Conservation (phyloP, 1,139 yeast genomes). For the Sugiyamaella grinbergsii region DNA sequence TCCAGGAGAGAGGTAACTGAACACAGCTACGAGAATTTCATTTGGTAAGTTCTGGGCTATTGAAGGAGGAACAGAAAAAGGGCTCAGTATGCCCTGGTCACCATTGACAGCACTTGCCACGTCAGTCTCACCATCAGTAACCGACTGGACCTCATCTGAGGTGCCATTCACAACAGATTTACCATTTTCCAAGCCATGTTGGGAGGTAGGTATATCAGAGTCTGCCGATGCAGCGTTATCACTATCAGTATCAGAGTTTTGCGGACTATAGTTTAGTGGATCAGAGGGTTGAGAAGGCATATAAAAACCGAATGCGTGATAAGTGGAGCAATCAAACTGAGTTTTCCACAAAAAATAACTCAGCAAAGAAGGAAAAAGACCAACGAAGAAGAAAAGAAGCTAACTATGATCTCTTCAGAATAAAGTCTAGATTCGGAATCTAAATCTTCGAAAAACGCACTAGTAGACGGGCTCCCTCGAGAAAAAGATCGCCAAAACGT, state of each 20-base stretch:
- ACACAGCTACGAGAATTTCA: constrained; percentile 44
- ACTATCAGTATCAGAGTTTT: constrained; percentile 5
- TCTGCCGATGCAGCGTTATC: background rate
- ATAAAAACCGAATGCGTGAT: background rate
- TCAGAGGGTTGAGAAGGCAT: constrained; percentile 12
- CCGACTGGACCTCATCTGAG: background rate
- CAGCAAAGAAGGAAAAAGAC: too few species aligned
- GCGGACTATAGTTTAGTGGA: background rate
- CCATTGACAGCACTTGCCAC: background rate
- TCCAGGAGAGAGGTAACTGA: constrained; percentile 36
- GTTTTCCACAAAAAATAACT: background rate
- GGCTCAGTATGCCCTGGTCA: background rate
- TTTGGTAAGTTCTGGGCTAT: constrained; percentile 34
- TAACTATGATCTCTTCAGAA: too few species aligned
- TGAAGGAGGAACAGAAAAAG: constrained; percentile 13
- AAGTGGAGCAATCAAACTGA: background rate
- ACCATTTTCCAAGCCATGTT: constrained; percentile 7
- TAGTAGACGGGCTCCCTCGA: too few species aligned
- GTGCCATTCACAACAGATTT: background rate
- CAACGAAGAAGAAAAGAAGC: background rate
- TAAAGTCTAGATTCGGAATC: too few species aligned
- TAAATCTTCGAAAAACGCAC: too few species aligned
- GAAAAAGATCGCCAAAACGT: background rate
- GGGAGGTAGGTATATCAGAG: background rate
- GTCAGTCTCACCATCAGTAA: background rate